Conservation (phyloP, 306 rosid genomes). For the Vicia sativa region DNA sequence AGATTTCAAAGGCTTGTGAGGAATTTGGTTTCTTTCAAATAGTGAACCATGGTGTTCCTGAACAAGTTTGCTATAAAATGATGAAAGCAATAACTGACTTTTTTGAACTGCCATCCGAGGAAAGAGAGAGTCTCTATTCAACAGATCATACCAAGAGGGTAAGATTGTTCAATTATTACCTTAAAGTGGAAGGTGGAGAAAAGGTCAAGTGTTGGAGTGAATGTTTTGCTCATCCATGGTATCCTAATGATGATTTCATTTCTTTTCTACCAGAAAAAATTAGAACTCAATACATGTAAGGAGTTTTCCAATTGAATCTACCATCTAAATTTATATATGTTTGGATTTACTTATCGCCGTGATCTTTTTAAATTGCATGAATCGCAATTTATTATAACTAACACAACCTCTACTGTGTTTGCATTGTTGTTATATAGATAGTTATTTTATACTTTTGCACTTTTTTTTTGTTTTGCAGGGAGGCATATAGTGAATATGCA, state of each 20-base stretch:
- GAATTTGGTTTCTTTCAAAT: slow-evolving; percentile 54
- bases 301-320: neutral
- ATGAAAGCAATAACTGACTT: slow-evolving; percentile 38
- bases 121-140: slow-evolving; percentile 36
- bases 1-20: slow-evolving; percentile 52
- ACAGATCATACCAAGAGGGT: slow-evolving; percentile 42
- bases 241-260: slow-evolving; percentile 38
- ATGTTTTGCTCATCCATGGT: slow-evolving; percentile 49
- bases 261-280: slow-evolving; percentile 39
- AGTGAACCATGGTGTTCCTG: slow-evolving; percentile 57
- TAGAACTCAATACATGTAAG: slow-evolving; percentile 35
- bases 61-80: slow-evolving; percentile 41
- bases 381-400: no score
- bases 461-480: slow-evolving; percentile 26
- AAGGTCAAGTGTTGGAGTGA: slow-evolving; percentile 57
- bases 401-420: no score
- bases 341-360: no score
- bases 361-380: no score
- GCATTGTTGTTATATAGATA: no score
- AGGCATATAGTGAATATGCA: slow-evolving; percentile 51
- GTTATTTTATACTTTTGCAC: neutral
- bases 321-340: neutral
- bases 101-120: slow-evolving; percentile 48
- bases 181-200: slow-evolving; percentile 51
- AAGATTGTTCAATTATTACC: slow-evolving; percentile 38